phyloP scores from a whole-genome alignment of 2,329 filamentous ascomycete species.

The Gyromitra esculenta region DNA sequence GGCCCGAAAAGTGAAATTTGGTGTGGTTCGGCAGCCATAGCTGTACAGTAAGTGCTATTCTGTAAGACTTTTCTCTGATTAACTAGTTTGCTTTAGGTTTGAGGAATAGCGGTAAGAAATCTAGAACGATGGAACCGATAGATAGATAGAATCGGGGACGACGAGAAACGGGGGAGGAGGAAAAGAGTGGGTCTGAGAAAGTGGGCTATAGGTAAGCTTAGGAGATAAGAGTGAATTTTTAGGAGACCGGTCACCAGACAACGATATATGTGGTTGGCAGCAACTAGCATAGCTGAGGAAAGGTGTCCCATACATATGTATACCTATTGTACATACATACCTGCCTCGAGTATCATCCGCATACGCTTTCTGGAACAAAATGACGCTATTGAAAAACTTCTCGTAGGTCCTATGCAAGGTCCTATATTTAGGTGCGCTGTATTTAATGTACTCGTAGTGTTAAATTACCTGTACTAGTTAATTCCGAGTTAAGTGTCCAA shows the following conservation, averaged over 20 bases:
- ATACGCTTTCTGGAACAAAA: not conserved
- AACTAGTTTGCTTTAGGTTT: not conserved
- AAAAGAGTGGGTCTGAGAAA: not conserved
- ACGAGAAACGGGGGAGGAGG: not conserved
- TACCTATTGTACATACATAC: too few relatives aligned
- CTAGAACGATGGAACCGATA: not conserved
- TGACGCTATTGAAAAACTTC: not conserved
- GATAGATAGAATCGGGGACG: not conserved
- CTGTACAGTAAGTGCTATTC: not conserved
- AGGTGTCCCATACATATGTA: not conserved
- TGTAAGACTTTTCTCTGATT: not conserved
- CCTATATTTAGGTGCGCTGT: not conserved
- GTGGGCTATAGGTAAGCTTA: not conserved
- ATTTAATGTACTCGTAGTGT: not conserved
- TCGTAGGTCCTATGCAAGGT: not conserved
- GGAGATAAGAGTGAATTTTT: not conserved
- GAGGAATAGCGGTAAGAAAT: not conserved
- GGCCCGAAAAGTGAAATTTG: conserved; percentile 24
- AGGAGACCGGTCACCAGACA: not conserved
- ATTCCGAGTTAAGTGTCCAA: not conserved
- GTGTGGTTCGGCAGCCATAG: conserved; percentile 1
- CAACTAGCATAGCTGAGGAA: not conserved
- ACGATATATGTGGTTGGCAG: too few relatives aligned
- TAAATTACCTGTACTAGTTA: too few relatives aligned
- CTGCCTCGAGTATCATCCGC: not conserved